These are phyloP conservation scores for Penicillium sp. DNA, from an alignment of 2,329 filamentous ascomycete genomes.

Conservation along the genomic window DNA sequence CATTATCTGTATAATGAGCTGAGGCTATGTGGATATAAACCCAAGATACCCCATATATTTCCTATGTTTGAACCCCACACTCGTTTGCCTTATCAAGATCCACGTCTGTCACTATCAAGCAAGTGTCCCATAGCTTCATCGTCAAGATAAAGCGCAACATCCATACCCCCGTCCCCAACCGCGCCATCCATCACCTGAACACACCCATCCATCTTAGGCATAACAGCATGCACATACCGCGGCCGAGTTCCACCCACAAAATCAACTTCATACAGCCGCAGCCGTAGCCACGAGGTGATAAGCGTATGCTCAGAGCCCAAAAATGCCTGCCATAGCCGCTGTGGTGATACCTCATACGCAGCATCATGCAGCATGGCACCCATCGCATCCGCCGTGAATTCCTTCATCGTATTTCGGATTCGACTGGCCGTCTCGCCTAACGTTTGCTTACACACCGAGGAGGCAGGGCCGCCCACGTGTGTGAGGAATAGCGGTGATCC, in stretches of 20 bases:
- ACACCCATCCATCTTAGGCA: conserved; percentile 46
- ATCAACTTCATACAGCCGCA: conserved; percentile 38
- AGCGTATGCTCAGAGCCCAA: conserved; percentile 45
- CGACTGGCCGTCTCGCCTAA: conserved; percentile 11
- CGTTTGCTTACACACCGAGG: background rate
- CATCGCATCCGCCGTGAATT: conserved; percentile 42
- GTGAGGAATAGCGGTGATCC: conserved; percentile 48
- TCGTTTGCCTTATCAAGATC: background rate
- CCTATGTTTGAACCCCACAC: no score
- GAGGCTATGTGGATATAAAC: background rate
- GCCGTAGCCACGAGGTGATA: conserved; percentile 45
- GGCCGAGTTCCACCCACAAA: conserved; percentile 34
- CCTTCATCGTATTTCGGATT: conserved; percentile 39
- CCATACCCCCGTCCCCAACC: conserved; percentile 14
- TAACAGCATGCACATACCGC: conserved; percentile 44
- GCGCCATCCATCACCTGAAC: conserved; percentile 44
- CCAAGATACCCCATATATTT: no score
- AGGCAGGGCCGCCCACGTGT: conserved; percentile 30
- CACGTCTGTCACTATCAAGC: background rate
- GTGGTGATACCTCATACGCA: conserved; percentile 47
- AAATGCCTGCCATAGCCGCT: conserved; percentile 52
- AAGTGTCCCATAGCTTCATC: background rate
- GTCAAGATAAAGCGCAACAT: conserved; percentile 19
- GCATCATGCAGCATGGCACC: conserved; percentile 45
- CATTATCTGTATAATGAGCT: background rate